Percentiles rank a stretch among this genome's conserved stretches.
These are phyloP conservation scores for Corymbia calophylla DNA, from an alignment of 441 rosid genomes.

Conservation along the genomic window DNA sequence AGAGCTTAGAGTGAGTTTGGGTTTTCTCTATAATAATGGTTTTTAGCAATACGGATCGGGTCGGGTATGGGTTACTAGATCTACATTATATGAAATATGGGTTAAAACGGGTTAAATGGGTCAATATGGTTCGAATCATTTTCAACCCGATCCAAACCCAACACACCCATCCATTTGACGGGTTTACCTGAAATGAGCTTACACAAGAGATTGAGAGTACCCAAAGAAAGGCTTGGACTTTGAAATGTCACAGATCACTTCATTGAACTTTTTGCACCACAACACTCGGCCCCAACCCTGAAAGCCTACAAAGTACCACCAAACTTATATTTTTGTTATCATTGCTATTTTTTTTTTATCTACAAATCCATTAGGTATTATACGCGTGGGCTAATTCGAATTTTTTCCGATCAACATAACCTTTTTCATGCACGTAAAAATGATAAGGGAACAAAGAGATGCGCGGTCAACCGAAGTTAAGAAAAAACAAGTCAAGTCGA, in stretches of 20 bases:
- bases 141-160: too few relatives aligned
- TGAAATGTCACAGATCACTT: neutral
- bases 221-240: neutral
- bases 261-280: rapidly evolving
- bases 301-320: neutral
- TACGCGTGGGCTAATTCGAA: neutral
- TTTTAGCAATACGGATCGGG: too few relatives aligned
- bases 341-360: neutral
- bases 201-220: rapidly evolving
- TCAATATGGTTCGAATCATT: too few relatives aligned
- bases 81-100: too few relatives aligned
- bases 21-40: too few relatives aligned
- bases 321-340: neutral
- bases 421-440: rapidly evolving
- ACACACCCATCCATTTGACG: too few relatives aligned
- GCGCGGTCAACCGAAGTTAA: neutral
- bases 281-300: rapidly evolving
- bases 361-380: neutral
- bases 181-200: rapidly evolving
- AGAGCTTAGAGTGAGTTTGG: too few relatives aligned
- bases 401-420: neutral
- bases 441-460: neutral
- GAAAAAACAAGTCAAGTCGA: neutral
- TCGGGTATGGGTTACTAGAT: too few relatives aligned
- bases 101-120: too few relatives aligned